A percentile compares a stretch with the other conserved stretches of the same genome.
phyloP scores from a whole-genome alignment of 257 asterid genomes.

The Solanum commersonii region DNA sequence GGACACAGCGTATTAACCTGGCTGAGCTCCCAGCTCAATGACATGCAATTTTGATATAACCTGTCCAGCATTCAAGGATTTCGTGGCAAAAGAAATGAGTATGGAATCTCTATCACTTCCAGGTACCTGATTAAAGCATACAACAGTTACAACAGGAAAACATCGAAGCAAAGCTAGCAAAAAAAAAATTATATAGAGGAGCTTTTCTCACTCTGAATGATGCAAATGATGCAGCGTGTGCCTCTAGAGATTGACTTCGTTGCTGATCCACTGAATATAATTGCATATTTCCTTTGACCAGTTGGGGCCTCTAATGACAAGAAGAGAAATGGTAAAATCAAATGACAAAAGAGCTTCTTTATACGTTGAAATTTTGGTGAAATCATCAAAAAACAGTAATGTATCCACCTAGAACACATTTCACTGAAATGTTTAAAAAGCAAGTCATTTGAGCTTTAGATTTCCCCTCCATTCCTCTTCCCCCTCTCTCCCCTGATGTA shows the following conservation, averaged over 20 bases:
- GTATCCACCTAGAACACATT: background rate
- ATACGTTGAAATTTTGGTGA: background rate
- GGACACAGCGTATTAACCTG: constrained; percentile 54
- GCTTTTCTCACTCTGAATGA: constrained; percentile 49
- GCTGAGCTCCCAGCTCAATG: constrained; percentile 75
- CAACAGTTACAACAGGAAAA: background rate
- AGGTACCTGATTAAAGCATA: constrained; percentile 42
- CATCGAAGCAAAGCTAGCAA: background rate
- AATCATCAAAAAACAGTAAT: background rate
- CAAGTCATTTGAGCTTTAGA: background rate
- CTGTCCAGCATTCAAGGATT: constrained; percentile 57
- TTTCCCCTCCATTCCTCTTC: background rate
- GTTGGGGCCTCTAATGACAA: constrained; percentile 68
- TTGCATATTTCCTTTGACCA: constrained; percentile 97
- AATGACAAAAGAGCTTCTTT: background rate
- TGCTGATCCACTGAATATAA: constrained; percentile 92
- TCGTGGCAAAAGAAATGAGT: constrained; percentile 79
- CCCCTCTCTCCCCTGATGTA: background rate
- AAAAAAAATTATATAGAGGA: background rate
- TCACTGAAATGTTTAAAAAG: background rate
- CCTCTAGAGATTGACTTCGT: constrained; percentile 98
- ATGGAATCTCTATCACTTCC: constrained; percentile 93
- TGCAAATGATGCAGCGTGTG: constrained; percentile 97
- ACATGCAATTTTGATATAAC: constrained; percentile 55
- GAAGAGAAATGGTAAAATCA: background rate